phyloP scores from a whole-genome alignment of 768 basidiomycete species.

The Nevesoporus exiguus region DNA sequence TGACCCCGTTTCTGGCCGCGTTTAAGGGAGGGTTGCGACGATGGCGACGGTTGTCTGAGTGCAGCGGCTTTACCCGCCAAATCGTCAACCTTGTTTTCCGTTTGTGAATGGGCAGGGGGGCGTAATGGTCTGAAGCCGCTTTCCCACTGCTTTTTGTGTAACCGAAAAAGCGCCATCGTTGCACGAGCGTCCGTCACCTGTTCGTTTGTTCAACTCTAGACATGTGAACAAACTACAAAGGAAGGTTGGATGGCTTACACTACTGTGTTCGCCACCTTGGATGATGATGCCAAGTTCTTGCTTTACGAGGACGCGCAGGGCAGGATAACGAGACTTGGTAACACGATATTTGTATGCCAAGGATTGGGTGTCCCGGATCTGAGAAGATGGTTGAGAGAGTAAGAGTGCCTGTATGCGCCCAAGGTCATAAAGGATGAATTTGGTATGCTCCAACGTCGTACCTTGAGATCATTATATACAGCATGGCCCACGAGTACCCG shows the following conservation, averaged over 20 bases:
- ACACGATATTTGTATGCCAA: slow-evolving; percentile 59
- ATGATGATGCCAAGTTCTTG: slow-evolving; percentile 78
- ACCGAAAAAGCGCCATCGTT: slow-evolving; percentile 88
- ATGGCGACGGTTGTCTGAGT: not conserved
- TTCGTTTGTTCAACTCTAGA: not conserved
- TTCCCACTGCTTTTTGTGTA: slow-evolving; percentile 85
- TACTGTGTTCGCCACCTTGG: slow-evolving; percentile 86
- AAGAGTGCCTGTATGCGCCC: slow-evolving; percentile 47
- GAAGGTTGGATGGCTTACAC: slow-evolving; percentile 48
- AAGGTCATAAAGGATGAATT: not conserved
- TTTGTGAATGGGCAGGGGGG: not conserved
- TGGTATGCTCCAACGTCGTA: not conserved
- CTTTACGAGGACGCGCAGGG: slow-evolving; percentile 74
- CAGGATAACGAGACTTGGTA: slow-evolving; percentile 60
- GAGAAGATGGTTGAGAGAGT: slow-evolving; percentile 63
- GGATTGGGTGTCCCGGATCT: slow-evolving; percentile 68
- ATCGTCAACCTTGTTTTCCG: not conserved
- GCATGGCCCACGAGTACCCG: slow-evolving; percentile 89
- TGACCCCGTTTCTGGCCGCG: slow-evolving; percentile 18
- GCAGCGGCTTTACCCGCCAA: not conserved
- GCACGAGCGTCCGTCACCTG: slow-evolving; percentile 93
- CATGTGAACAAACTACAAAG: not conserved
- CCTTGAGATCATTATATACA: slow-evolving; percentile 86
- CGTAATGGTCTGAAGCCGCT: slow-evolving; percentile 30
- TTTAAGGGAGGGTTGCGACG: not conserved